A percentile compares a stretch with the other conserved stretches of the same genome.
Conservation (phyloP, 192 early-diverging fungal genomes). For the Coemansia sp. region DNA sequence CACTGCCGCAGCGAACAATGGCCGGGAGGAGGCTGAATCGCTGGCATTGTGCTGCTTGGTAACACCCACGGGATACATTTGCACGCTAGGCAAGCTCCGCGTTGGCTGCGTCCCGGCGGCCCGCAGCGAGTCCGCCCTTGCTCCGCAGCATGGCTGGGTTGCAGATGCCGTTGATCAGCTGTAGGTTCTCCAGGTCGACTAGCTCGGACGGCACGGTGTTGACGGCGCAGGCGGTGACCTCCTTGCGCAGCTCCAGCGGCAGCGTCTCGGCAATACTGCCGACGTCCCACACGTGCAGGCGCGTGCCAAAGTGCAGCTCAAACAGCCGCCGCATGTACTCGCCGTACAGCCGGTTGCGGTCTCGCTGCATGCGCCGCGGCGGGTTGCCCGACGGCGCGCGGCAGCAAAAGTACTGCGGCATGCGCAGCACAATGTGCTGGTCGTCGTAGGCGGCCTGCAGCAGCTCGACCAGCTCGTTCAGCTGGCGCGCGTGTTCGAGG, state of each 20-base stretch:
- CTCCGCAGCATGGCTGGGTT: slow-evolving; percentile 3
- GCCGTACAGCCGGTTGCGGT: slow-evolving; percentile 17
- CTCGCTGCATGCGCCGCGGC: slow-evolving; percentile 15
- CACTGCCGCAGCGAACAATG: too few species aligned
- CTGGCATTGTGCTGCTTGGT: too few species aligned
- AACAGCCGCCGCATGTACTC: slow-evolving; percentile 12
- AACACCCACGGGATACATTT: neutral
- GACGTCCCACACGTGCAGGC: slow-evolving; percentile 15
- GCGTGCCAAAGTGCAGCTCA: slow-evolving; percentile 5
- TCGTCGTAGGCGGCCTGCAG: slow-evolving; percentile 6
- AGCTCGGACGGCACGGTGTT: slow-evolving; percentile 15
- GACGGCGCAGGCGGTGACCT: neutral
- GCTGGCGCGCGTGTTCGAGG: slow-evolving; percentile 14
- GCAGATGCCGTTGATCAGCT: slow-evolving; percentile 13
- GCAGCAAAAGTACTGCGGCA: slow-evolving; percentile 25
- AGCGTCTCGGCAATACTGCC: slow-evolving; percentile 8
- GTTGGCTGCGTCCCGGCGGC: neutral
- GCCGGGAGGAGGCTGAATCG: too few species aligned
- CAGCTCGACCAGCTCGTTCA: slow-evolving; percentile 8
- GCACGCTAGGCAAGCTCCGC: neutral
- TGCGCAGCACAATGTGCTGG: slow-evolving; percentile 11
- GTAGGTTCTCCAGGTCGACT: slow-evolving; percentile 17
- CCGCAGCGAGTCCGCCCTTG: neutral
- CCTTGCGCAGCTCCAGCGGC: slow-evolving; percentile 1
- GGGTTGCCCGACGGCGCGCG: slow-evolving; percentile 9